These are phyloP conservation scores for Xenosphaeropsis pyriputrescens DNA, from an alignment of 2,329 filamentous ascomycete genomes.

Conservation along the genomic window DNA sequence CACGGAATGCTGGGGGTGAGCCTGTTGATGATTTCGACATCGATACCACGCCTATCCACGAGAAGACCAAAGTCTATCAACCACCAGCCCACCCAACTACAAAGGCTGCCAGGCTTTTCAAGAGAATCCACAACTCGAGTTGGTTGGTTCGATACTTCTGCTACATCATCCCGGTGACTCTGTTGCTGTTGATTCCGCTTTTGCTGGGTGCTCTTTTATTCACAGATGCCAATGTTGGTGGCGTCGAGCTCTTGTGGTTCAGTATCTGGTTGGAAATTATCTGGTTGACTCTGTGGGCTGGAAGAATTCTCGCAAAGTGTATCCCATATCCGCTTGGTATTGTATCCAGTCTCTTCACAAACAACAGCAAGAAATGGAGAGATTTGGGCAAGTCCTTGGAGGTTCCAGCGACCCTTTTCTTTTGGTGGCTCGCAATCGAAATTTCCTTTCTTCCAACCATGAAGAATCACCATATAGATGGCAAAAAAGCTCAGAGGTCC, in stretches of 20 bases:
- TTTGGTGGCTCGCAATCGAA: conserved; percentile 82
- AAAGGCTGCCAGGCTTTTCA: conserved; percentile 47
- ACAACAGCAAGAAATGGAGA: conserved; percentile 84
- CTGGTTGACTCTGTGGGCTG: conserved; percentile 83
- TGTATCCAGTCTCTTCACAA: conserved; percentile 60
- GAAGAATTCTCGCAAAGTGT: conserved; percentile 44
- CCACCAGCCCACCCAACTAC: conserved; percentile 48
- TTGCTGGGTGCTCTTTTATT: conserved; percentile 48
- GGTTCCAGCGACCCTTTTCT: conserved; percentile 70
- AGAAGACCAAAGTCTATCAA: conserved; percentile 48
- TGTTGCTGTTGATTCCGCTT: conserved; percentile 52
- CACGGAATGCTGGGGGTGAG: conserved; percentile 35
- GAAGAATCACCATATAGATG: conserved; percentile 37
- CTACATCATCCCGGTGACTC: conserved; percentile 52
- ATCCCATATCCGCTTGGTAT: conserved; percentile 47
- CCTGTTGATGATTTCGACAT: conserved; percentile 39
- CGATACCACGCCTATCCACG: conserved; percentile 50
- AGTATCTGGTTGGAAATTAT: conserved; percentile 89
- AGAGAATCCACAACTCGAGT: conserved; percentile 48
- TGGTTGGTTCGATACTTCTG: conserved; percentile 55
- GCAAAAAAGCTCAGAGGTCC: conserved; percentile 30
- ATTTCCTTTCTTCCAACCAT: conserved; percentile 78
- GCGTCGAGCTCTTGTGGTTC: conserved; percentile 76
- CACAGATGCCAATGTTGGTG: conserved; percentile 49
- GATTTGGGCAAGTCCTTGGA: conserved; percentile 80